Evolutionary conservation across 106 monocot genomes (phyloP).

Genomic region (Allium sativum): DNA sequence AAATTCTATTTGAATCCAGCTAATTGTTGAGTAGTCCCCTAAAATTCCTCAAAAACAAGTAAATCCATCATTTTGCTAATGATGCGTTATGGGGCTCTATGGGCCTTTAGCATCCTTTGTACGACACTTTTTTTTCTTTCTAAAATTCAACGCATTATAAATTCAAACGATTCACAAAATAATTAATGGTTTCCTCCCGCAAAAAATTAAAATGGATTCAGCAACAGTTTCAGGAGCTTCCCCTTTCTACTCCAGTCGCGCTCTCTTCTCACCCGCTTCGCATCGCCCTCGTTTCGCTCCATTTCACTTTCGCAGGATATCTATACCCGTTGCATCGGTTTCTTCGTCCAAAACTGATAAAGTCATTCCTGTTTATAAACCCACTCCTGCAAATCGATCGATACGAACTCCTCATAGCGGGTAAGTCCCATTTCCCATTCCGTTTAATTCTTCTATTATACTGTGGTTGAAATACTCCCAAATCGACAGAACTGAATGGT

Average conservation of each 20-base stretch:
- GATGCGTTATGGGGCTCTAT: too few relatives aligned
- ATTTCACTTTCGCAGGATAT: neutral
- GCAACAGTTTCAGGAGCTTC: neutral
- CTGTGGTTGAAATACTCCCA: neutral
- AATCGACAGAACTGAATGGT: neutral
- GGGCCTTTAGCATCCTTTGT: too few relatives aligned
- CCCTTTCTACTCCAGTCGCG: neutral
- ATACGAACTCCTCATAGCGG: slow-evolving; percentile 96
- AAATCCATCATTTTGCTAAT: too few relatives aligned
- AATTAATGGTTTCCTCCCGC: too few relatives aligned
- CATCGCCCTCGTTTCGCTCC: neutral
- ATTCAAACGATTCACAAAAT: too few relatives aligned
- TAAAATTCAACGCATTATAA: too few relatives aligned
- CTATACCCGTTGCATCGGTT: neutral
- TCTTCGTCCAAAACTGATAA: neutral
- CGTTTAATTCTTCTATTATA: neutral
- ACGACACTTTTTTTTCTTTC: too few relatives aligned
- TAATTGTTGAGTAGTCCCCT: too few relatives aligned
- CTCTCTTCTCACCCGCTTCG: neutral
- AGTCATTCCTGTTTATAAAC: slow-evolving; percentile 42
- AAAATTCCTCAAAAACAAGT: too few relatives aligned
- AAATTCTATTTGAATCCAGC: too few relatives aligned
- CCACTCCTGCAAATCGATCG: slow-evolving; percentile 61
- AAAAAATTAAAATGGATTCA: too few relatives aligned
- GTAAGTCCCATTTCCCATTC: slow-evolving; percentile 21